Conservation (phyloP, 2,329 filamentous ascomycete species). For the Venturia asperata region DNA sequence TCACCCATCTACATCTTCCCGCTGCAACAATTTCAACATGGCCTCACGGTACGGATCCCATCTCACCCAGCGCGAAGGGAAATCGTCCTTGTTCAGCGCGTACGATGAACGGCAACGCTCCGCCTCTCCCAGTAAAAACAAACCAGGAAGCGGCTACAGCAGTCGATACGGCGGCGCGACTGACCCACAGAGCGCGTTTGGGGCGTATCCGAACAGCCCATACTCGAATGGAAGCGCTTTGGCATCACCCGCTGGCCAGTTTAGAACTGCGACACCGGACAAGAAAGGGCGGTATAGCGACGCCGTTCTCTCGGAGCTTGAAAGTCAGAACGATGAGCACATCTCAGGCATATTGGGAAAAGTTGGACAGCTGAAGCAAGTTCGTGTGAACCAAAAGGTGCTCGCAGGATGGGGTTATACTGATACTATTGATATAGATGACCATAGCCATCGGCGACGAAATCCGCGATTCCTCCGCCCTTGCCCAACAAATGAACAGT, state of each 20-base stretch:
- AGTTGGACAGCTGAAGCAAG: conserved; percentile 76
- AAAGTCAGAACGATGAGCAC: conserved; percentile 89
- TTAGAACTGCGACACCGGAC: conserved; percentile 40
- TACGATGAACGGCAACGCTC: conserved; percentile 33
- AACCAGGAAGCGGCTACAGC: conserved; percentile 22
- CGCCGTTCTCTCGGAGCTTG: conserved; percentile 83
- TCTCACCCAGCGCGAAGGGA: conserved; percentile 26
- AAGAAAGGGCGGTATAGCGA: conserved; percentile 83
- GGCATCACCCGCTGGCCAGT: conserved; percentile 23
- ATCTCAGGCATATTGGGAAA: conserved; percentile 87
- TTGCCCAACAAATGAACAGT: conserved; percentile 95
- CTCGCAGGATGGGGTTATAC: conserved; percentile 16
- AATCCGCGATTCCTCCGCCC: conserved; percentile 79
- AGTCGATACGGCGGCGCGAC: conserved; percentile 24
- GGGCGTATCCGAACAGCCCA: conserved; percentile 29
- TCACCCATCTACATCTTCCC: background rate
- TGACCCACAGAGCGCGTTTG: conserved; percentile 24
- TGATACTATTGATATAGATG: conserved; percentile 35
- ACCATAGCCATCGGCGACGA: conserved; percentile 91
- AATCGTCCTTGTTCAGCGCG: conserved; percentile 35
- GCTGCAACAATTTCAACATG: background rate
- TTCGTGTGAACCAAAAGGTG: conserved; percentile 33
- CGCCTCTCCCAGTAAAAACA: conserved; percentile 30
- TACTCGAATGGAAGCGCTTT: conserved; percentile 13
- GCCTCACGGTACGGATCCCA: conserved; percentile 22